Evolutionary conservation across 2,329 filamentous ascomycete species (phyloP).

Genomic region (Cladophialophora yegresii): DNA sequence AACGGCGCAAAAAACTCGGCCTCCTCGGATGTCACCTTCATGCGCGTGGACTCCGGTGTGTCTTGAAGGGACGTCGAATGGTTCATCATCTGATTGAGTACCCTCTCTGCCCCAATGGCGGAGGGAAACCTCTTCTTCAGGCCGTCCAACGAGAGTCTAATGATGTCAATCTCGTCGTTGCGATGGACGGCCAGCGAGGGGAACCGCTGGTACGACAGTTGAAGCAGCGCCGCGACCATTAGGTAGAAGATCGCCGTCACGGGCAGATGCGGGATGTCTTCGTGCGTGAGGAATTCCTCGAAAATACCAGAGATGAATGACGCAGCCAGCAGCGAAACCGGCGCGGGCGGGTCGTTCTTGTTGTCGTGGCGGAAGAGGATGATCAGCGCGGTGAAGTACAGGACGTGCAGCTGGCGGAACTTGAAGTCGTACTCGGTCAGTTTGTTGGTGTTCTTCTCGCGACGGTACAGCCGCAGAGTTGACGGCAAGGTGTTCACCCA

Average conservation of each 20-base stretch:
- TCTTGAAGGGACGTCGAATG: neutral
- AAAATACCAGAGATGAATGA: constrained; percentile 32
- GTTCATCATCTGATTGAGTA: constrained; percentile 22
- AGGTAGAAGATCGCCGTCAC: constrained; percentile 32
- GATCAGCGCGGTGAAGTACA: constrained; percentile 28
- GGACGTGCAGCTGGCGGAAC: constrained; percentile 27
- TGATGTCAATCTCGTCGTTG: constrained; percentile 26
- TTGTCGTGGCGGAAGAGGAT: constrained; percentile 29
- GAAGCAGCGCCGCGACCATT: constrained; percentile 27
- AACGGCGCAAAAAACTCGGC: constrained; percentile 18
- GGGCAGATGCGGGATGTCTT: constrained; percentile 27
- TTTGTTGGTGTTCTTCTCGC: neutral
- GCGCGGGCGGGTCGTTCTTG: constrained; percentile 20
- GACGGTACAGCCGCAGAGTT: constrained; percentile 22
- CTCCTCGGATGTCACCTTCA: constrained; percentile 9
- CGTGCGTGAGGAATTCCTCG: constrained; percentile 30
- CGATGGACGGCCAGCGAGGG: constrained; percentile 17
- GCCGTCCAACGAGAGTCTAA: constrained; percentile 23
- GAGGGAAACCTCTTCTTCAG: constrained; percentile 30
- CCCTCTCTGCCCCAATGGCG: constrained; percentile 28
- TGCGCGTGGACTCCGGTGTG: neutral
- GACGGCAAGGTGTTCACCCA: constrained; percentile 41
- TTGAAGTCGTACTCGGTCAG: constrained; percentile 28
- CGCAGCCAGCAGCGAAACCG: constrained; percentile 26
- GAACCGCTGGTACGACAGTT: constrained; percentile 32